Evolutionary conservation across 495 filamentous ascomycete species (phyloP).

Genomic region (Aspergillus carlsbadensis): DNA sequence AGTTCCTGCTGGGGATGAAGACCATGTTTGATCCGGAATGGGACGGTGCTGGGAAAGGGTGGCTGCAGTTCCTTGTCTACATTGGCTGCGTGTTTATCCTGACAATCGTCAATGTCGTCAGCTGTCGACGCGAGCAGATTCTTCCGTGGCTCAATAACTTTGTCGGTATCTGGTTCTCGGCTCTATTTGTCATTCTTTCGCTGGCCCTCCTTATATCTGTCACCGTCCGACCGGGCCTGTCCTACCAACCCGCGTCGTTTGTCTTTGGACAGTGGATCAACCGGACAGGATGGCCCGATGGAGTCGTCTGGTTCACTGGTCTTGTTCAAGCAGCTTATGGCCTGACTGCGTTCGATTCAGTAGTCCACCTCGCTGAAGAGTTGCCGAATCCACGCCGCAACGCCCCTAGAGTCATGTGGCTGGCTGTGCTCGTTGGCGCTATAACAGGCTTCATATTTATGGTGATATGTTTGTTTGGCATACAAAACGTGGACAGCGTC

Average conservation of each 20-base stretch:
- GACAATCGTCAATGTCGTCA: constrained; percentile 44
- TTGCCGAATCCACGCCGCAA: constrained; percentile 44
- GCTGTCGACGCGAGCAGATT: constrained; percentile 44
- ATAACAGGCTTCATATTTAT: constrained; percentile 68
- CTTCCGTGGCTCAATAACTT: constrained; percentile 49
- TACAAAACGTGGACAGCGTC: constrained; percentile 61
- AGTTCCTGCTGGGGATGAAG: constrained; percentile 48
- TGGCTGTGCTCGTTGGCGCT: constrained; percentile 48
- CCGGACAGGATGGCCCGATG: constrained; percentile 61
- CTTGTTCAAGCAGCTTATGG: constrained; percentile 61
- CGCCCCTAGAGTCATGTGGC: constrained; percentile 42
- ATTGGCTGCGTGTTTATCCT: constrained; percentile 38
- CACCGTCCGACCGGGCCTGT: constrained; percentile 33
- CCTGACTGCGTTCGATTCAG: constrained; percentile 62
- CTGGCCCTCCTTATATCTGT: constrained; percentile 46
- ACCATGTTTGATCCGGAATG: constrained; percentile 40
- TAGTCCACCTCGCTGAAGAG: constrained; percentile 60
- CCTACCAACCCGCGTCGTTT: constrained; percentile 45
- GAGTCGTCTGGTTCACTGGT: constrained; percentile 62
- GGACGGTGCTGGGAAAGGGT: constrained; percentile 37
- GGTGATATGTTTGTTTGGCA: constrained; percentile 71
- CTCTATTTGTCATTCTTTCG: constrained; percentile 43
- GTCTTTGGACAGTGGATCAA: constrained; percentile 61
- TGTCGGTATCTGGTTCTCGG: constrained; percentile 47
- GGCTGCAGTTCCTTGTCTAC: constrained; percentile 47